Percentiles rank a stretch among this genome's conserved stretches.
phyloP scores from a whole-genome alignment of 2,329 filamentous ascomycete genomes.

The Pleurostoma richardsiae region DNA sequence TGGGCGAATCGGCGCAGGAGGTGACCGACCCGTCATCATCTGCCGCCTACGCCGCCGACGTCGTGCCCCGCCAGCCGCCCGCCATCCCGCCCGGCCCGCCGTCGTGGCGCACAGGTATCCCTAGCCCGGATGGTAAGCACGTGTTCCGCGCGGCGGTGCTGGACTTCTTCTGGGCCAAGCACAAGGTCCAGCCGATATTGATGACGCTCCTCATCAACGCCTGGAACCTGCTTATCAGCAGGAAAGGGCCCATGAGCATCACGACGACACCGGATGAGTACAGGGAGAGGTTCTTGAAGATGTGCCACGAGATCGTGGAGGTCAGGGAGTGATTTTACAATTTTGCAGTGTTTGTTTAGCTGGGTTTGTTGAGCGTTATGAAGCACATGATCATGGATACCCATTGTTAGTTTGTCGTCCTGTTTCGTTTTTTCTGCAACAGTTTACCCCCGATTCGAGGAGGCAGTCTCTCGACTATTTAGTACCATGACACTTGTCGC shows the following conservation, averaged over 20 bases:
- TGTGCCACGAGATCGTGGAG: slow-evolving; percentile 38
- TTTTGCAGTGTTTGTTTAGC: too few species aligned
- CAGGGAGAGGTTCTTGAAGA: slow-evolving; percentile 44
- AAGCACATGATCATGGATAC: too few species aligned
- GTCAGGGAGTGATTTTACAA: slow-evolving; percentile 8
- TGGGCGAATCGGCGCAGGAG: slow-evolving; percentile 3
- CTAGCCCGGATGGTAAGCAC: slow-evolving; percentile 58
- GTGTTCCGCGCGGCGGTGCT: slow-evolving; percentile 63
- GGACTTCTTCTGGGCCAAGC: slow-evolving; percentile 77
- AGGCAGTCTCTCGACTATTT: too few species aligned
- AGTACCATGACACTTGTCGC: too few species aligned
- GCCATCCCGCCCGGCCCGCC: slow-evolving; percentile 25
- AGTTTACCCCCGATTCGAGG: too few species aligned
- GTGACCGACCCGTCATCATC: slow-evolving; percentile 12
- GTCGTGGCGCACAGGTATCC: slow-evolving; percentile 59
- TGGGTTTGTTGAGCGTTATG: too few species aligned
- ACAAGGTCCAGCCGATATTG: slow-evolving; percentile 59
- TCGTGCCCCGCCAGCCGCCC: slow-evolving; percentile 22
- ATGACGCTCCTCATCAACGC: slow-evolving; percentile 61
- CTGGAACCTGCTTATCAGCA: slow-evolving; percentile 56
- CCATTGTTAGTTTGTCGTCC: too few species aligned
- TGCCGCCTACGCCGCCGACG: slow-evolving; percentile 11
- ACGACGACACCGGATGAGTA: slow-evolving; percentile 68
- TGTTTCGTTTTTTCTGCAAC: too few species aligned
- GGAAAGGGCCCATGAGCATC: slow-evolving; percentile 69